Base-by-base conservation (phyloP, 1,284 basidiomycete genomes). In the Cutaneotrichosporon cavernicola region DNA sequence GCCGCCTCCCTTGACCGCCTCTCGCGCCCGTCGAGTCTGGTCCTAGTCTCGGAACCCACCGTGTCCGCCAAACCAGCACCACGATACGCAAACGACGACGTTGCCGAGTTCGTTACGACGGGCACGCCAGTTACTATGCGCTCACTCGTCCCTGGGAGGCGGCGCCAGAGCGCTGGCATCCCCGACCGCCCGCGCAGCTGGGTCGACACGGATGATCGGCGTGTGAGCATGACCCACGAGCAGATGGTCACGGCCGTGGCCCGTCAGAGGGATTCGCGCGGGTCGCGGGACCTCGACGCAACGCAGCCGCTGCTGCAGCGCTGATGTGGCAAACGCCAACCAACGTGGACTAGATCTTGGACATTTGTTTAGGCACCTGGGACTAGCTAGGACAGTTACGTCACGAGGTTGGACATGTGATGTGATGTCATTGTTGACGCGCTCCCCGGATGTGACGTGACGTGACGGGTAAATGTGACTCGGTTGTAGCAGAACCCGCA, bases 61-160 rank as follows among this genome's bases (percentile, higher is more conserved):
- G 49, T 26, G 8, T 21, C 47, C 5, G 22, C 49, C 49, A 22
- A 6, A 1, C 11, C 26, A 11, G 5, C 11, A 22, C 22, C 49
- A 14, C 49, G 49, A 11, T 50, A 50, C 49, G 49, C 22, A 1
- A 5, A 32, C 18, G 51, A 53, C 51, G 51, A 53, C 30, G 31
- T 53, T 13, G 51, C 51, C 51, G 51, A 53, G 31, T 53, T 53
- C 16, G 31, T 53, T 4, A 21, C 31, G 18, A 53, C 51, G 16
- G 51, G 31, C 30, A 10, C 5, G 22, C 22, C 22, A 2, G 49
- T 46, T 22, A 30, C 49, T 14, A 30, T 30, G 49, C 49, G 49
- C 26, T 50, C 26, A 5, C 49, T 26, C 49, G 49, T 14, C 22
- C 49, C 22, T 10, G 49, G 22, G 22, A 21, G 16, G 26, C 7